These are phyloP conservation scores for carrot (Daucus carota) DNA, from an alignment of 129 eudicot genomes.

Conservation along the genomic window DH1_v3.0 NC_030389.2:31027501-31028000, in stretches of 20 bases:
- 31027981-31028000: neutral
- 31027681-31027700: neutral
- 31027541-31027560: constrained; percentile 97
- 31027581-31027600: no score
- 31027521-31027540: constrained; percentile 99
- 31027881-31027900: neutral
- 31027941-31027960: neutral
- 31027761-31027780: constrained; percentile 82
- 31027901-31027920: neutral
- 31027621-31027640: neutral
- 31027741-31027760: constrained; percentile 71
- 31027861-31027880: neutral
- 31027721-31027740: constrained; percentile 70
- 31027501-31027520: constrained; percentile 99
- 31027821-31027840: constrained; percentile 64
- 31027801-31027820: constrained; percentile 47
- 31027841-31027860: neutral
- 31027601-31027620: no score
- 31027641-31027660: neutral
- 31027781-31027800: constrained; percentile 67
- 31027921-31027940: neutral
- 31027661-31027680: neutral
- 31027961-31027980: neutral
- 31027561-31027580: no score
- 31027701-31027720: neutral